Evolutionary conservation across 768 basidiomycete species (phyloP).

Genomic region (Tylopilus rubrobrunneus): DNA sequence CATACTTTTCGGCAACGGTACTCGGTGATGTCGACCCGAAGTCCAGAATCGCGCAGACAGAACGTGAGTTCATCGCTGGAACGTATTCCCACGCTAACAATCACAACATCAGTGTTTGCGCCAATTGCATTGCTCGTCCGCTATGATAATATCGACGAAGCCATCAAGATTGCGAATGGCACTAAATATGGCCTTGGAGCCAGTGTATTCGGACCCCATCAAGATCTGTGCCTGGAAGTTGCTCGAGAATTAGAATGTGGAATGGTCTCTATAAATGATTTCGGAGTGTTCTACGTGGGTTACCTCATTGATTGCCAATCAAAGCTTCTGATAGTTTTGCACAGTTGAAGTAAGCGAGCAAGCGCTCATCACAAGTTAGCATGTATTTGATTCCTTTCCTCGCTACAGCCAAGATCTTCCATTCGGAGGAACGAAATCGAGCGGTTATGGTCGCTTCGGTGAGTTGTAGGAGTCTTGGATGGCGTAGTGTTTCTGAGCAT

Average conservation of each 20-base stretch:
- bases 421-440: slow-evolving; percentile 89
- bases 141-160: slow-evolving; percentile 82
- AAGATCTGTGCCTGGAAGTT: slow-evolving; percentile 71
- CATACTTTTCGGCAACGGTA: slow-evolving; percentile 86
- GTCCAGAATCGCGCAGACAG: slow-evolving; percentile 76
- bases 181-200: slow-evolving; percentile 91
- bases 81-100: slow-evolving; percentile 9
- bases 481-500: slow-evolving; percentile 6
- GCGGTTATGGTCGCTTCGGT: slow-evolving; percentile 95
- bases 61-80: slow-evolving; percentile 45
- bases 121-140: slow-evolving; percentile 85
- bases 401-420: slow-evolving; percentile 78
- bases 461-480: slow-evolving; percentile 18
- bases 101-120: slow-evolving; percentile 70
- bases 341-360: slow-evolving; percentile 60
- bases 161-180: slow-evolving; percentile 81
- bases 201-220: slow-evolving; percentile 88
- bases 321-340: slow-evolving; percentile 14
- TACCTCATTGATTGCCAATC: not conserved
- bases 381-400: not conserved
- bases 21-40: slow-evolving; percentile 69
- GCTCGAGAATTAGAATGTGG: slow-evolving; percentile 85
- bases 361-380: slow-evolving; percentile 6
- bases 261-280: slow-evolving; percentile 98
- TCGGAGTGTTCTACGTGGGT: slow-evolving; percentile 81